A percentile compares a stretch with the other conserved stretches of the same genome.
phyloP scores from a whole-genome alignment of 2,329 filamentous ascomycete species.

The Paraphoma sp. region DNA sequence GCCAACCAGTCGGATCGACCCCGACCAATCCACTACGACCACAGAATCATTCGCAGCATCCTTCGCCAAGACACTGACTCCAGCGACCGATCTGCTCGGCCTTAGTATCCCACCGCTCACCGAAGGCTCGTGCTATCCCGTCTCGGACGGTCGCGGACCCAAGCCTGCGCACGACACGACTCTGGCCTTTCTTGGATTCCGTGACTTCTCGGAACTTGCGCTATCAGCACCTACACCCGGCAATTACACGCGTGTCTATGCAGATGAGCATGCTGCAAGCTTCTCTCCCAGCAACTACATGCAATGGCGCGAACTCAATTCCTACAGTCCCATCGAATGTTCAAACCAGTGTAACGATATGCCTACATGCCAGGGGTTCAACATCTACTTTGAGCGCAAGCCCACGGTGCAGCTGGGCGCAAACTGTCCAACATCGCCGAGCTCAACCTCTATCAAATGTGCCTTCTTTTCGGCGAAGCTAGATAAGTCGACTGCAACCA shows the following conservation, averaged over 20 bases:
- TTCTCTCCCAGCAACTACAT: constrained; percentile 22
- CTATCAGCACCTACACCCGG: constrained; percentile 27
- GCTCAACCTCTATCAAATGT: constrained; percentile 31
- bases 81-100: neutral
- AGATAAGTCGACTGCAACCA: constrained; percentile 13
- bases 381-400: constrained; percentile 33
- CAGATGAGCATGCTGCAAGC: constrained; percentile 32
- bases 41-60: neutral
- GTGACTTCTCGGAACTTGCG: constrained; percentile 16
- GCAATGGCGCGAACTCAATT: constrained; percentile 22
- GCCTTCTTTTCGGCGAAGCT: constrained; percentile 22
- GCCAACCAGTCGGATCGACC: too few species aligned
- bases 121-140: neutral
- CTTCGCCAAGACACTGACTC: neutral
- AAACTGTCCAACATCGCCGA: constrained; percentile 20
- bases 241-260: constrained; percentile 32
- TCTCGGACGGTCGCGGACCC: constrained; percentile 12
- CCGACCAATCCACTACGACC: neutral
- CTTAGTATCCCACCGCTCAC: neutral
- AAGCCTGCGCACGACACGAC: constrained; percentile 13
- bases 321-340: constrained; percentile 36
- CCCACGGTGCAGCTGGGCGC: constrained; percentile 16
- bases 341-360: constrained; percentile 24
- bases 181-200: constrained; percentile 23
- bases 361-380: constrained; percentile 24